Evolutionary conservation across 495 filamentous ascomycete genomes (phyloP), one percentile per base, ranked within the genome.

Genomic region (Lasiosphaeris hirsuta): DNA sequence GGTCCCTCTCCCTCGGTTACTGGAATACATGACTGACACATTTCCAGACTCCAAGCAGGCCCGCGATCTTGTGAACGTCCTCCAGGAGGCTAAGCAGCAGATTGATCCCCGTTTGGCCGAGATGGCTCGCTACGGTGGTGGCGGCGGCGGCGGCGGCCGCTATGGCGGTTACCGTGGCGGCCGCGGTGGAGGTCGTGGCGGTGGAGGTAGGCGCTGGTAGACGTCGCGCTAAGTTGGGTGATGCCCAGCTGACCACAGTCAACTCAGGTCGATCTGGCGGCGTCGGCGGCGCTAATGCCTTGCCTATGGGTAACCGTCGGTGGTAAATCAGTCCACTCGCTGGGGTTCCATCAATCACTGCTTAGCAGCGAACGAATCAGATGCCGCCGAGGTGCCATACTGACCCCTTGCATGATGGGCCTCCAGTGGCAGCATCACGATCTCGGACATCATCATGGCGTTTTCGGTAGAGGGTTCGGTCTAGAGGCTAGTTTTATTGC

Each of bases 71-170:
- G 84, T 97, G 55, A 80, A 78, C 44, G 89, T 98, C 61, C 89
- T 98, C 62, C 87, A 86, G 63, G 94, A 98, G 75, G 92, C 94
- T 60, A 98, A 98, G 80, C 94, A 98, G 78, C 90, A 96, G 75
- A 91, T 98, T 73, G 95, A 97, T 68, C 94, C 94, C 65, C 85
- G 90, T 75, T 88, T 98, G 57, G 83, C 85, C 58, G 94, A 98
- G 79, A 97, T 97, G 94, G 86, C 86, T 54, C 90, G 94, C 70
- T 96, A 91, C 74, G 79, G 89, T 68, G 90, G 92, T 58, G 90
- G 92, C 50, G 92, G 93, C 61, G 89, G 87, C 59, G 81, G 86
- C 66, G 80, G 86, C 63, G 78, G 87, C 59, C 82, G 83, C 40
- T 84, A 89, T 60, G 77, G 86, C 51, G 77, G 86, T 51, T 63